Conservation (phyloP, 176 grass and related monocot species). For the Poa annua region DNA sequence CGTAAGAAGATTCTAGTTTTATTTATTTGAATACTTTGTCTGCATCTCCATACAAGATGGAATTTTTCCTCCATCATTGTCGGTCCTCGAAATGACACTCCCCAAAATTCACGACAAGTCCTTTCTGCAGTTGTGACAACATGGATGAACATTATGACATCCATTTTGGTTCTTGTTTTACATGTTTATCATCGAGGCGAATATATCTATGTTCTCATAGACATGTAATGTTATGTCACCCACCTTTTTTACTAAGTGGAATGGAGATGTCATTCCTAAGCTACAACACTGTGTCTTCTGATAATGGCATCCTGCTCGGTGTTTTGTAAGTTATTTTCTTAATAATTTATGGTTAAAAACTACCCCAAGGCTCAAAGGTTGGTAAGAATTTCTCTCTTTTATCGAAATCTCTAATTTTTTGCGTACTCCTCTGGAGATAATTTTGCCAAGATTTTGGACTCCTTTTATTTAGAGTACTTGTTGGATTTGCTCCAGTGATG, state of each 20-base stretch:
- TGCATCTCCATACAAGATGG: conserved; percentile 36
- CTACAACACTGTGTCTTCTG: conserved; percentile 20
- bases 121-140: background rate
- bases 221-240: background rate
- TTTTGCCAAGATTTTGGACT: too few relatives aligned
- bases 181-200: conserved; percentile 7
- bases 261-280: conserved; percentile 24
- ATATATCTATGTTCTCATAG: conserved; percentile 25
- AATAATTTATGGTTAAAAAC: background rate
- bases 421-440: background rate
- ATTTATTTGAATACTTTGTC: conserved; percentile 22
- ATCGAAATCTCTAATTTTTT: background rate
- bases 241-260: background rate
- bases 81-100: conserved; percentile 43
- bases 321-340: background rate
- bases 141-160: background rate
- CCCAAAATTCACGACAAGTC: conserved; percentile 22
- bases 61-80: conserved; percentile 18
- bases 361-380: background rate
- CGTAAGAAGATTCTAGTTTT: conserved; percentile 36
- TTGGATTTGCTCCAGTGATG: too few relatives aligned
- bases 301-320: background rate
- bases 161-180: background rate
- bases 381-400: too few relatives aligned
- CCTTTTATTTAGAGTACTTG: too few relatives aligned